phyloP scores from a whole-genome alignment of 2,329 filamentous ascomycete species.

The Gliomastix tumulicola region DNA sequence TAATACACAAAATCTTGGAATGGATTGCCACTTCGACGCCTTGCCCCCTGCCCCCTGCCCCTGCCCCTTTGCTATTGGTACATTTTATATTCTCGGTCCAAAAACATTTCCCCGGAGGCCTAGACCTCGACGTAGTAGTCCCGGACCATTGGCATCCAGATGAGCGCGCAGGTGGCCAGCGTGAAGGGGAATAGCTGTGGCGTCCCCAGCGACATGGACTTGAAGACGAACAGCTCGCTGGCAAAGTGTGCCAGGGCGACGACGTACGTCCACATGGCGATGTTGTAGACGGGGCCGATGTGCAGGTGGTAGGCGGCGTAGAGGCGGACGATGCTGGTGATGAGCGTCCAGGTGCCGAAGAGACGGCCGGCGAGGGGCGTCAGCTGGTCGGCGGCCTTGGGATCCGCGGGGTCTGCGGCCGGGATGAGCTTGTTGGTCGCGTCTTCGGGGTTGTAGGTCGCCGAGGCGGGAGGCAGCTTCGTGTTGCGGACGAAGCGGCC shows the following conservation, averaged over 20 bases:
- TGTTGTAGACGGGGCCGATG: constrained; percentile 66
- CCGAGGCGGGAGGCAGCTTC: constrained; percentile 30
- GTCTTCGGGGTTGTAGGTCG: constrained; percentile 42
- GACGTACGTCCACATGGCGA: constrained; percentile 75
- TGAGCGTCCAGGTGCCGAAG: constrained; percentile 83
- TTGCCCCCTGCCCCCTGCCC: too few species aligned
- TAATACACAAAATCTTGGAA: too few species aligned
- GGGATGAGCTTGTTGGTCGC: constrained; percentile 43
- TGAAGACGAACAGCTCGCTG: constrained; percentile 74
- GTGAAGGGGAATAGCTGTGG: constrained; percentile 50
- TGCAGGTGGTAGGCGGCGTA: constrained; percentile 81
- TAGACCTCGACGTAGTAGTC: constrained; percentile 53
- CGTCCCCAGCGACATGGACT: constrained; percentile 59
- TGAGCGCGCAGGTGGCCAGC: constrained; percentile 40
- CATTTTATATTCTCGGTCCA: background rate
- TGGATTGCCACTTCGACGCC: too few species aligned
- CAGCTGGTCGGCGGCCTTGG: constrained; percentile 50
- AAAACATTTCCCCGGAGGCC: background rate
- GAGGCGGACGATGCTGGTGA: constrained; percentile 68
- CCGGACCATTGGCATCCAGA: constrained; percentile 63
- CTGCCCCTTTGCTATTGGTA: too few species aligned
- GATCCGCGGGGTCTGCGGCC: constrained; percentile 29
- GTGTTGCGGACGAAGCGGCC: constrained; percentile 50
- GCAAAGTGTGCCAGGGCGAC: constrained; percentile 73
- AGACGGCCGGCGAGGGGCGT: constrained; percentile 71